Percentiles rank a stretch among this genome's conserved stretches.
phyloP scores from a whole-genome alignment of 306 rosid genomes.

The Prunus padus region DNA sequence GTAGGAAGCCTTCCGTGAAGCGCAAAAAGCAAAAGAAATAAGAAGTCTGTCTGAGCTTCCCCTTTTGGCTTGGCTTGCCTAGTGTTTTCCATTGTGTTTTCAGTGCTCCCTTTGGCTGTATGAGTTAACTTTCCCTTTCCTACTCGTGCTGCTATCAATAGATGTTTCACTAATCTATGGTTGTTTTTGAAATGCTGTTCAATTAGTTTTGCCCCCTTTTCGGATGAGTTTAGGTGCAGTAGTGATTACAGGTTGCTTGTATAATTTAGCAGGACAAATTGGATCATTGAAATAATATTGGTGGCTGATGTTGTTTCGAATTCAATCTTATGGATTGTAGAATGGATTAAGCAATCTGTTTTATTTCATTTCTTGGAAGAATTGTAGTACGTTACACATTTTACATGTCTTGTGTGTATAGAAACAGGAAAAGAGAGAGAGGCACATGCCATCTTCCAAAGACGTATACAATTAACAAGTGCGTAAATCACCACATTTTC shows the following conservation, averaged over 20 bases:
- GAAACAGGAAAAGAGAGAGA: no score
- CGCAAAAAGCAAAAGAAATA: slow-evolving; percentile 20
- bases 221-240: not conserved
- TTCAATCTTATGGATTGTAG: not conserved
- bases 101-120: not conserved
- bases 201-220: not conserved
- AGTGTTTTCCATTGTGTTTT: not conserved
- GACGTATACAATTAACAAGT: no score
- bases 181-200: not conserved
- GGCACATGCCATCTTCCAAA: no score
- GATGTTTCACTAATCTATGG: not conserved
- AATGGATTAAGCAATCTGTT: not conserved
- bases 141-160: not conserved
- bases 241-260: not conserved
- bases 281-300: slow-evolving; percentile 1
- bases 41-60: not conserved
- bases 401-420: no score
- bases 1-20: slow-evolving; percentile 30
- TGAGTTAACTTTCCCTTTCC: not conserved
- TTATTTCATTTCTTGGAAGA: not conserved
- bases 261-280: not conserved
- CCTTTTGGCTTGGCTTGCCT: not conserved
- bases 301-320: slow-evolving; percentile 3
- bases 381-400: no score
- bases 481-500: no score